These are phyloP conservation scores for Talaromyces thailandensis DNA, from an alignment of 495 filamentous ascomycete species.

Conservation along the genomic window DNA sequence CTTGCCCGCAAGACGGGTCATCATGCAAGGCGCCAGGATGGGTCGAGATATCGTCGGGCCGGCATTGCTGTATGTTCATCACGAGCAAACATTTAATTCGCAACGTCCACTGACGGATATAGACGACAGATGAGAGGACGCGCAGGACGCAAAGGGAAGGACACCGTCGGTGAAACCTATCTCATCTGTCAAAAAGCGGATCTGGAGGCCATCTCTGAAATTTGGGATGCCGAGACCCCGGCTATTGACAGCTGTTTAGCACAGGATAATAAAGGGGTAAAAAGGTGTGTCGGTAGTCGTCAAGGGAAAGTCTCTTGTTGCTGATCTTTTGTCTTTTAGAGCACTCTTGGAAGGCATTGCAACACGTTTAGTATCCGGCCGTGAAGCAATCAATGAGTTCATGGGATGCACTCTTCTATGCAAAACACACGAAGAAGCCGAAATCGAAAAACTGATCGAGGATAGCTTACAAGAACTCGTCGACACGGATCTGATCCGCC, in stretches of 20 bases:
- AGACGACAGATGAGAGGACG: constrained; percentile 79
- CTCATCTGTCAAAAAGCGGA: constrained; percentile 66
- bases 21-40: constrained; percentile 71
- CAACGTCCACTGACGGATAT: constrained; percentile 6
- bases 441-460: constrained; percentile 43
- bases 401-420: constrained; percentile 60
- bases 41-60: constrained; percentile 69
- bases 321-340: constrained; percentile 23
- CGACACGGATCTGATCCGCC: constrained; percentile 19
- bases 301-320: no score
- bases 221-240: constrained; percentile 69
- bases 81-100: neutral
- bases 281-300: constrained; percentile 47
- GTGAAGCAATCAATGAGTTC: constrained; percentile 61
- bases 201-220: constrained; percentile 56
- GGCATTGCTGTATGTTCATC: constrained; percentile 54
- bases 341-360: constrained; percentile 69
- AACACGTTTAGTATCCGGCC: constrained; percentile 60
- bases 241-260: constrained; percentile 60
- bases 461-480: constrained; percentile 46
- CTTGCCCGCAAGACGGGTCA: constrained; percentile 65
- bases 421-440: constrained; percentile 28
- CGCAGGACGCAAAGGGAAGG: constrained; percentile 76
- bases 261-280: constrained; percentile 59
- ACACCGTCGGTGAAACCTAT: constrained; percentile 73